These are phyloP conservation scores for Aureobasidium sp. DNA, from an alignment of 2,329 filamentous ascomycete genomes.

Conservation along the genomic window DNA sequence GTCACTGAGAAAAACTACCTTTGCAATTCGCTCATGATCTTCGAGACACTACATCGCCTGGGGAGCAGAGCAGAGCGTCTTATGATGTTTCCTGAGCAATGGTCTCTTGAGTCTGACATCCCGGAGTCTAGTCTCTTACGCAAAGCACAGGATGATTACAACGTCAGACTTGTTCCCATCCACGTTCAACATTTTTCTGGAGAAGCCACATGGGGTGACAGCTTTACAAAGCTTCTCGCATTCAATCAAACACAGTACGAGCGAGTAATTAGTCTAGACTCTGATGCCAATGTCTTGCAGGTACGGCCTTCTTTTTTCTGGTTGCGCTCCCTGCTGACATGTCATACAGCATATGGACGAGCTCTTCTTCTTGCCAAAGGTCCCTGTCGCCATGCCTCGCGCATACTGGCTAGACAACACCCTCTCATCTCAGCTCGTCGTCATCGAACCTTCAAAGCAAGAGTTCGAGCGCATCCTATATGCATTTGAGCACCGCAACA, in stretches of 20 bases:
- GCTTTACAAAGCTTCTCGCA: constrained; percentile 61
- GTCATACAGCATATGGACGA: constrained; percentile 61
- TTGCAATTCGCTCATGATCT: constrained; percentile 40
- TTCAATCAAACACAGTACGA: constrained; percentile 61
- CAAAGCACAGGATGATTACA: constrained; percentile 42
- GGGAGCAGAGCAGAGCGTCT: constrained; percentile 41
- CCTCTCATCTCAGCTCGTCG: constrained; percentile 17
- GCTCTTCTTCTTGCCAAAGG: constrained; percentile 58
- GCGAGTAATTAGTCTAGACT: constrained; percentile 53
- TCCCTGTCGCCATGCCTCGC: constrained; percentile 59
- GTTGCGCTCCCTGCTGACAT: constrained; percentile 42
- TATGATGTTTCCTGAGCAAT: constrained; percentile 38
- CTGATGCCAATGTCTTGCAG: constrained; percentile 56
- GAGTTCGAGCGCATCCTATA: background rate
- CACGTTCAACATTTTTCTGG: constrained; percentile 28
- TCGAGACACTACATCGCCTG: constrained; percentile 36
- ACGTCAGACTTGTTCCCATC: constrained; percentile 44
- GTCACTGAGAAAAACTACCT: constrained; percentile 37
- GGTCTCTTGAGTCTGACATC: constrained; percentile 25
- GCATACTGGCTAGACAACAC: constrained; percentile 58
- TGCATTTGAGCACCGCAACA: constrained; percentile 13
- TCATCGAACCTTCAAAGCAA: constrained; percentile 19
- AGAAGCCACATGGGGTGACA: constrained; percentile 51
- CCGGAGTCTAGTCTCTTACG: constrained; percentile 20
- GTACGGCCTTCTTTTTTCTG: background rate